Conservation (phyloP, 768 basidiomycete species). For the Russula sp. region DNA sequence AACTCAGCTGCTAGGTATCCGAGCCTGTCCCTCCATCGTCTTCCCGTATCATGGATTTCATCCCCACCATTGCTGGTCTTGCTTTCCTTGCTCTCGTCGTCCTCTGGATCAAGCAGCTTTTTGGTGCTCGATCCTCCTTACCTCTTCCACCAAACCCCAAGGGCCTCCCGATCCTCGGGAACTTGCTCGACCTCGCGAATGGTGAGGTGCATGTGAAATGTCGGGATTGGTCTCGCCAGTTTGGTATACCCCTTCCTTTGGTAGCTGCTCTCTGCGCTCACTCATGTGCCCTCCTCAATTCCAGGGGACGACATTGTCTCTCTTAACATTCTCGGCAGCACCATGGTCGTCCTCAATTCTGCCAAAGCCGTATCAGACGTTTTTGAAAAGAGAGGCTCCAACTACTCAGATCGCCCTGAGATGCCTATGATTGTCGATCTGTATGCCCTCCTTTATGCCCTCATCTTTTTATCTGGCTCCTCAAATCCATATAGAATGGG, state of each 20-base stretch:
- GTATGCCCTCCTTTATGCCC: neutral
- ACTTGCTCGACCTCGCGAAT: slow-evolving; percentile 23
- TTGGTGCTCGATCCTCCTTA: neutral
- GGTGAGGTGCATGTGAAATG: slow-evolving; percentile 19
- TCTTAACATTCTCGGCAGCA: slow-evolving; percentile 18
- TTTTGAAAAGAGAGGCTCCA: slow-evolving; percentile 24
- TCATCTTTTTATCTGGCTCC: neutral
- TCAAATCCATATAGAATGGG: slow-evolving; percentile 21
- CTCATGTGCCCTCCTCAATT: neutral
- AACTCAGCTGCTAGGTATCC: neutral
- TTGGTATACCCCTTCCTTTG: slow-evolving; percentile 16
- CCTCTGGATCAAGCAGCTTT: slow-evolving; percentile 15
- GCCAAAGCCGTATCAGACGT: slow-evolving; percentile 21
- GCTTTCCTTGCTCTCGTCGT: slow-evolving; percentile 2
- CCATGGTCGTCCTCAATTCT: slow-evolving; percentile 23
- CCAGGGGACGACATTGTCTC: slow-evolving; percentile 19
- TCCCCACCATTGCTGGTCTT: neutral
- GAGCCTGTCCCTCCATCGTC: neutral
- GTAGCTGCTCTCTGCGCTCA: neutral
- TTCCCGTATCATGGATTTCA: slow-evolving; percentile 4
- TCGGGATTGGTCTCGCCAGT: slow-evolving; percentile 22
- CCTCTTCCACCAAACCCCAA: slow-evolving; percentile 24
- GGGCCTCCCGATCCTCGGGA: slow-evolving; percentile 23
- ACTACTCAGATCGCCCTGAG: slow-evolving; percentile 25
- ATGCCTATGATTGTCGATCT: slow-evolving; percentile 23